Evolutionary conservation across 1,284 basidiomycete genomes (phyloP).

Genomic region (Rhodofomes roseus): DNA sequence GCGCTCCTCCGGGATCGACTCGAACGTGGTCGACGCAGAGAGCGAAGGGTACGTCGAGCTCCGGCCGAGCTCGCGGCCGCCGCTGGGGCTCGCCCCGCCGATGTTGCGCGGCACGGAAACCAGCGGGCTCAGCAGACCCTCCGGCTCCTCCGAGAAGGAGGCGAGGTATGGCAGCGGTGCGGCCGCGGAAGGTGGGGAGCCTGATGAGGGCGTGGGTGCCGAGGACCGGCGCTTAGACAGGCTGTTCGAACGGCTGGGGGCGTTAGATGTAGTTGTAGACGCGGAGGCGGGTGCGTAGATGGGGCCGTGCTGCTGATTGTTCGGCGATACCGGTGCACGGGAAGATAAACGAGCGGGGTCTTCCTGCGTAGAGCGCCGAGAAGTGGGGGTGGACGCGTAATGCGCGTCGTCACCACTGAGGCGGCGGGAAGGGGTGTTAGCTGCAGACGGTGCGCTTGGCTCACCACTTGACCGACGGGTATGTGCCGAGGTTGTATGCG

Average conservation of each 20-base stretch:
- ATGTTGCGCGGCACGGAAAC: constrained; percentile 29
- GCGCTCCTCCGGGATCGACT: constrained; percentile 32
- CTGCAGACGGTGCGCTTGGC: not conserved
- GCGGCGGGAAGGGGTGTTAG: constrained; percentile 1
- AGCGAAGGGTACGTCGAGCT: constrained; percentile 33
- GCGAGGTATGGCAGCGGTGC: constrained; percentile 14
- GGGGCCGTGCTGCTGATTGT: constrained; percentile 15
- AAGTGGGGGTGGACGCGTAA: constrained; percentile 1
- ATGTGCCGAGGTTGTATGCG: constrained; percentile 4
- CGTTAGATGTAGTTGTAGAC: constrained; percentile 1
- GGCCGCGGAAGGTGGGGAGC: constrained; percentile 12
- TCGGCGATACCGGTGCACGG: constrained; percentile 3
- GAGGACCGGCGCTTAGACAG: constrained; percentile 17
- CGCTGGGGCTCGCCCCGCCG: constrained; percentile 15
- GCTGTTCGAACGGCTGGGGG: constrained; percentile 19
- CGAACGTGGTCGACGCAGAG: constrained; percentile 15
- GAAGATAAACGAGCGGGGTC: constrained; percentile 5
- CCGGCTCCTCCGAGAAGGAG: constrained; percentile 51
- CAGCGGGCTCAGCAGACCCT: constrained; percentile 50
- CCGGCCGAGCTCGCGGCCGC: constrained; percentile 28
- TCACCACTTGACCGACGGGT: constrained; percentile 10
- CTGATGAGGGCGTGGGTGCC: constrained; percentile 6
- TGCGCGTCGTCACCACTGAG: constrained; percentile 3
- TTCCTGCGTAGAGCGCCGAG: constrained; percentile 8
- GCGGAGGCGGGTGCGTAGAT: constrained; percentile 21